phyloP scores from a whole-genome alignment of 768 basidiomycete species.

The Boletus huronensis region DNA sequence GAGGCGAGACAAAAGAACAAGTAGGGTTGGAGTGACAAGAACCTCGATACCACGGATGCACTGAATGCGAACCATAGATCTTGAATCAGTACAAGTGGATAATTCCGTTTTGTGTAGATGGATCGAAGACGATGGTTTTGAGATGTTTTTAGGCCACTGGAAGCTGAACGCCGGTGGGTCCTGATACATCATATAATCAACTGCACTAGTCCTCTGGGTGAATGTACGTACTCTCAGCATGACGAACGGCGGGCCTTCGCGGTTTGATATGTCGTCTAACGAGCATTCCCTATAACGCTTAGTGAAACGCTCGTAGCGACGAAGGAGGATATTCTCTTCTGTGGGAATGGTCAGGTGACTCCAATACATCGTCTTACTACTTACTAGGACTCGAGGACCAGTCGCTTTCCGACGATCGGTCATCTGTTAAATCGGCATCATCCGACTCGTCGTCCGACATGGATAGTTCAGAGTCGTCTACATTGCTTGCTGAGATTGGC shows the following conservation, averaged over 20 bases:
- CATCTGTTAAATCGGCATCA: slow-evolving; percentile 63
- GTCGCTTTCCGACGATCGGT: slow-evolving; percentile 34
- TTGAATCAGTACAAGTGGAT: not conserved
- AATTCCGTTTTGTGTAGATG: slow-evolving; percentile 3
- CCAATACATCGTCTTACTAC: not conserved
- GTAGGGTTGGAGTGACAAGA: slow-evolving; percentile 53
- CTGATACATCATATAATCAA: slow-evolving; percentile 8
- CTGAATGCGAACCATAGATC: slow-evolving; percentile 36
- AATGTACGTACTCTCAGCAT: slow-evolving; percentile 38
- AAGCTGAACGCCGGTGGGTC: slow-evolving; percentile 7
- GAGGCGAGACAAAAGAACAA: slow-evolving; percentile 42
- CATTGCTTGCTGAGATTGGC: slow-evolving; percentile 16
- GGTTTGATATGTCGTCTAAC: slow-evolving; percentile 36
- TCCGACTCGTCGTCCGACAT: slow-evolving; percentile 80
- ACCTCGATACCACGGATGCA: slow-evolving; percentile 38
- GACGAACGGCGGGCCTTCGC: slow-evolving; percentile 48
- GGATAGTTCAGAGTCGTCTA: slow-evolving; percentile 45
- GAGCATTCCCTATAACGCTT: slow-evolving; percentile 44
- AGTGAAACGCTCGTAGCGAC: slow-evolving; percentile 47
- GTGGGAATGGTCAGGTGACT: slow-evolving; percentile 10
- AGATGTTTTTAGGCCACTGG: slow-evolving; percentile 1
- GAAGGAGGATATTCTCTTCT: slow-evolving; percentile 36
- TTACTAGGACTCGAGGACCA: slow-evolving; percentile 39
- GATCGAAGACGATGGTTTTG: slow-evolving; percentile 1
- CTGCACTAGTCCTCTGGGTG: not conserved